A percentile compares a stretch with the other conserved stretches of the same genome.
phyloP scores from a whole-genome alignment of 2,329 filamentous ascomycete species.

The Penicillium hordei region DNA sequence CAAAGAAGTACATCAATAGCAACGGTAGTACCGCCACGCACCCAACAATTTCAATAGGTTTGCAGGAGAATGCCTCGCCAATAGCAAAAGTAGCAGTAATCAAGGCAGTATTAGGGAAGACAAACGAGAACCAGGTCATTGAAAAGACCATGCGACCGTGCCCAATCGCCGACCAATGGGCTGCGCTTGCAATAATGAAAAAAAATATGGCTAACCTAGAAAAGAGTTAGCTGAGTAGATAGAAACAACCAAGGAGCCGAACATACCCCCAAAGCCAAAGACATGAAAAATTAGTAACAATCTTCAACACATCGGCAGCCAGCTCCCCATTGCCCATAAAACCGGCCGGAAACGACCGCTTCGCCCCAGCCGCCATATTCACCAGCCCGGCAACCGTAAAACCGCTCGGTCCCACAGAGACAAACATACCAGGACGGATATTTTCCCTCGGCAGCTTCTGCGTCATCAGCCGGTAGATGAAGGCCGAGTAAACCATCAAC shows the following conservation, averaged over 20 bases:
- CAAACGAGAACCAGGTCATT: slow-evolving; percentile 83
- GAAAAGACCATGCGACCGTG: slow-evolving; percentile 68
- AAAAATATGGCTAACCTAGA: slow-evolving; percentile 73
- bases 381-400: slow-evolving; percentile 65
- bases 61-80: slow-evolving; percentile 60
- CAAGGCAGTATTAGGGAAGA: slow-evolving; percentile 77
- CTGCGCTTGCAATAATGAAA: slow-evolving; percentile 75
- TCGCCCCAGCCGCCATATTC: slow-evolving; percentile 55
- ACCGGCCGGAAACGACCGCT: slow-evolving; percentile 48
- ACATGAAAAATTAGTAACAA: slow-evolving; percentile 62
- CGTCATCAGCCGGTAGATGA: slow-evolving; percentile 84
- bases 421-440: slow-evolving; percentile 80
- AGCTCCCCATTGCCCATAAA: slow-evolving; percentile 60
- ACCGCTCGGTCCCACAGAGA: slow-evolving; percentile 73
- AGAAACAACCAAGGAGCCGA: background rate
- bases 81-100: slow-evolving; percentile 72
- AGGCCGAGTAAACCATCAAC: slow-evolving; percentile 80
- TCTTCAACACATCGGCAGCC: slow-evolving; percentile 55
- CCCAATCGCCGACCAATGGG: slow-evolving; percentile 66
- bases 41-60: slow-evolving; percentile 64
- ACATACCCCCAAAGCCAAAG: slow-evolving; percentile 73
- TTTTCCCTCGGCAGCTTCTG: slow-evolving; percentile 77
- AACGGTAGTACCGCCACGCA: slow-evolving; percentile 66
- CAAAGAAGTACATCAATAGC: slow-evolving; percentile 65
- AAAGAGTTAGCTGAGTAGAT: slow-evolving; percentile 11